phyloP scores from a whole-genome alignment of 805 yeast genomes.

The Saccharomycopsis javanensis region DNA sequence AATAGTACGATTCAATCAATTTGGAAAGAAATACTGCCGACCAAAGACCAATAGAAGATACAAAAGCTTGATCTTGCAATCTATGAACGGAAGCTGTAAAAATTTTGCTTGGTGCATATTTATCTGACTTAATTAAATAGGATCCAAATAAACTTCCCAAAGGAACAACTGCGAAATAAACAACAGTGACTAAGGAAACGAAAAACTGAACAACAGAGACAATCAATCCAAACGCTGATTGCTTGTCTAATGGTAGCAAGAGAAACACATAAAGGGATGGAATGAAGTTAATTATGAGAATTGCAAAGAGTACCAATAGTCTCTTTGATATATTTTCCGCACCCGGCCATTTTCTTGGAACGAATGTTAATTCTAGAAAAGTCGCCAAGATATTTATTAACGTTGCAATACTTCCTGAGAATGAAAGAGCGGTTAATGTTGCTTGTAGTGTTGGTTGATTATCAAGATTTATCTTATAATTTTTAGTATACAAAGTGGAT shows the following conservation, averaged over 20 bases:
- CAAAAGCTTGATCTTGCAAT: slow-evolving; percentile 41
- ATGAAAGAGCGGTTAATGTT: slow-evolving; percentile 46
- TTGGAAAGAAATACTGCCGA: slow-evolving; percentile 55
- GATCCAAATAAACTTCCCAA: slow-evolving; percentile 44
- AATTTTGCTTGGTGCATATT: slow-evolving; percentile 39
- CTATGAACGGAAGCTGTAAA: slow-evolving; percentile 54
- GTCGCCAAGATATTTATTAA: slow-evolving; percentile 48
- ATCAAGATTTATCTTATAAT: slow-evolving; percentile 43
- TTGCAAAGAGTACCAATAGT: slow-evolving; percentile 31
- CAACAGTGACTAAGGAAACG: slow-evolving; percentile 42
- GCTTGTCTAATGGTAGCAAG: slow-evolving; percentile 28
- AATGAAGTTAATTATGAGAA: slow-evolving; percentile 35
- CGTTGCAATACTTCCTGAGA: slow-evolving; percentile 59
- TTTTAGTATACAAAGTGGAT: slow-evolving; percentile 53
- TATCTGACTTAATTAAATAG: slow-evolving; percentile 25
- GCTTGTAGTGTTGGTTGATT: slow-evolving; percentile 54
- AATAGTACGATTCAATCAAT: slow-evolving; percentile 69
- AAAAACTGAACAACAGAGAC: slow-evolving; percentile 47
- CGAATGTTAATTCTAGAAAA: slow-evolving; percentile 47
- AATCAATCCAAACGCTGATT: slow-evolving; percentile 30
- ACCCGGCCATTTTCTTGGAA: slow-evolving; percentile 69
- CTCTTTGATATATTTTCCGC: slow-evolving; percentile 49
- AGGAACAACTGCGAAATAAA: slow-evolving; percentile 55
- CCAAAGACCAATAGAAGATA: slow-evolving; percentile 67
- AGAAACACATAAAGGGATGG: slow-evolving; percentile 47